Evolutionary conservation across 441 rosid genomes (phyloP), one percentile per base, ranked within the genome.

Genomic region (Aquilaria agallochum): DNA sequence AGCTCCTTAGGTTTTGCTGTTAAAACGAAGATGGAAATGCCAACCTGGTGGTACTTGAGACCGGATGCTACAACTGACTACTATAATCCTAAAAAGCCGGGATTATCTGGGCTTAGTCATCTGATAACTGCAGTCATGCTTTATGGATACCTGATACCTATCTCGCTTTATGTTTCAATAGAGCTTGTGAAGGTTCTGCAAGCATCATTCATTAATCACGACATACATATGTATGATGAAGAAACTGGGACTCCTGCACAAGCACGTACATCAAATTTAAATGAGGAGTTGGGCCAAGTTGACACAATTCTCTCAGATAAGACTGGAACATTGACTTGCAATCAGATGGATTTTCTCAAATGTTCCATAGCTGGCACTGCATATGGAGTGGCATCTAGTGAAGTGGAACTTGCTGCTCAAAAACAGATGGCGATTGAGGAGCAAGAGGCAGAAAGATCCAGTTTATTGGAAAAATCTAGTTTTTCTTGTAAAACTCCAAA

Each of bases 311-410:
- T 93, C 15, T 93, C 98, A 20, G 98, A 93, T 70, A 93, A 93
- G 80, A 93, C 98, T 0, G 98, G 98, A 58, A 93, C 98, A 31
- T 73, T 93, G 80, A 94, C 98, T 62, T 94, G 98, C 79, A 94
- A 90, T 71, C 98, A 94, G 80, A 94, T 94, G 98, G 98, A 94
- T 79, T 94, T 91, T 74, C 74, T 91, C 45, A 94, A 89, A 79
- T 94, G 98, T 76, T 91, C 98, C n/a, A 84, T 94, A 63, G 97
- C 95, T 54, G 92, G 98, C 56, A 80, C 74, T 68, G 77, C 97
- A 49, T 94, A 91, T 69, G 98, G 98, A 13, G 76, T 73, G 32
- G 68, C 83, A 15, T 67, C 90, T 13, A 91, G 92, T 53, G 98
- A 94, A 83, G 96, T 94, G 57, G 98, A 94, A 79, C 75, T 84